Percentiles rank a stretch among this genome's conserved stretches.
These are phyloP conservation scores for Artemisia annua DNA, from an alignment of 129 eudicot genomes.

Conservation along the genomic window DNA sequence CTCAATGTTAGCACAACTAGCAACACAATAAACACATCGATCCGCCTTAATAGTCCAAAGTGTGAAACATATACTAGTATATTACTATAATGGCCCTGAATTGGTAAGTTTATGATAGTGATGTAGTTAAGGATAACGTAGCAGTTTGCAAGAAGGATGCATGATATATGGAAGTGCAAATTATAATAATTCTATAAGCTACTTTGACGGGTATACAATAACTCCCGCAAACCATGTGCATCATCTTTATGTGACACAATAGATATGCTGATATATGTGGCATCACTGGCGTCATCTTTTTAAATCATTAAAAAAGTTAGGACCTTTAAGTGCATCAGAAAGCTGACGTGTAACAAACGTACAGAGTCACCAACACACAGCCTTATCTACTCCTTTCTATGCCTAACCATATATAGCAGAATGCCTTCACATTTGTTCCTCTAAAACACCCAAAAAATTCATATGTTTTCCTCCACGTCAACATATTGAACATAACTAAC, in stretches of 20 bases:
- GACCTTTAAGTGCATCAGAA: too few species aligned
- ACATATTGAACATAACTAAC: too few species aligned
- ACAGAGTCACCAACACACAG: background rate
- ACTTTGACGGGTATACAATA: background rate
- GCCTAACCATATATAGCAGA: background rate
- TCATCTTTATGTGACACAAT: too few species aligned
- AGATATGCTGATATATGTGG: too few species aligned
- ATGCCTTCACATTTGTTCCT: background rate
- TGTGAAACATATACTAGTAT: background rate
- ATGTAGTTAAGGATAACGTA: background rate
- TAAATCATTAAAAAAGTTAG: too few species aligned
- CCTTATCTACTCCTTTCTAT: background rate
- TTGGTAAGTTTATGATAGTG: background rate
- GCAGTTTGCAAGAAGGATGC: conserved; percentile 9
- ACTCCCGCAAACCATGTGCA: conserved; percentile 6
- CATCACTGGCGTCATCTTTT: too few species aligned
- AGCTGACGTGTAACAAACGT: too few species aligned
- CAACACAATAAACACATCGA: background rate
- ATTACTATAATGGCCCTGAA: conserved; percentile 10
- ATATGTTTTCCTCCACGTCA: too few species aligned
- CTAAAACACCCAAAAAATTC: background rate
- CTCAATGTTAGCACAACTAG: background rate
- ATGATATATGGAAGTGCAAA: conserved; percentile 1
- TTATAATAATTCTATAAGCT: background rate
- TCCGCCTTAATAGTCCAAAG: background rate